A percentile compares a stretch with the other conserved stretches of the same genome.
Conservation (phyloP, 495 filamentous ascomycete genomes). For the Massariosphaeria phaeospora region DNA sequence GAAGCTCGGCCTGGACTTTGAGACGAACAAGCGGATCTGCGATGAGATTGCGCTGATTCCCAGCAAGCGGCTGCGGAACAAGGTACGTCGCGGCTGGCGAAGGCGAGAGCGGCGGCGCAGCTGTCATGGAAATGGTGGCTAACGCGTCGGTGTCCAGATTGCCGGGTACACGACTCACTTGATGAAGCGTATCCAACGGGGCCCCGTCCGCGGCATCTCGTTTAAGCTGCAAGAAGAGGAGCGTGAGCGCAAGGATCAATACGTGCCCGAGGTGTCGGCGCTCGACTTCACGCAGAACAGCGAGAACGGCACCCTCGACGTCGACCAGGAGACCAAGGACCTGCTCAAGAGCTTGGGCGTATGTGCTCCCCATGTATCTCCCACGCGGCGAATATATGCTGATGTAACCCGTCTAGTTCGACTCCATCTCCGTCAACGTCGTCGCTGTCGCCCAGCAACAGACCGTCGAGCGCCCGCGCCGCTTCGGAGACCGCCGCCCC, state of each 20-base stretch:
- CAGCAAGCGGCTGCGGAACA: slow-evolving; percentile 43
- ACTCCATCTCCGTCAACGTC: slow-evolving; percentile 92
- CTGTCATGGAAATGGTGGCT: not conserved
- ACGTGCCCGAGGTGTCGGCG: slow-evolving; percentile 96
- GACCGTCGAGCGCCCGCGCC: slow-evolving; percentile 67
- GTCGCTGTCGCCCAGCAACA: slow-evolving; percentile 85
- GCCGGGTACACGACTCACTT: slow-evolving; percentile 92
- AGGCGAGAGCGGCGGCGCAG: not conserved
- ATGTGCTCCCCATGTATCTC: slow-evolving; percentile 46
- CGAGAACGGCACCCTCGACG: slow-evolving; percentile 87
- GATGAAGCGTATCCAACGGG: slow-evolving; percentile 99
- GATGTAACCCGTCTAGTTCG: slow-evolving; percentile 60
- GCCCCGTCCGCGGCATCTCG: slow-evolving; percentile 98
- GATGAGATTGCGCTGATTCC: slow-evolving; percentile 99
- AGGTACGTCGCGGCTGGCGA: slow-evolving; percentile 2
- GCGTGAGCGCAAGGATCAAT: slow-evolving; percentile 99
- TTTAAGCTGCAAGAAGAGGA: slow-evolving; percentile 99
- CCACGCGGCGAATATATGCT: not conserved
- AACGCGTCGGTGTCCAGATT: slow-evolving; percentile 51
- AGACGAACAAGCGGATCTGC: slow-evolving; percentile 99
- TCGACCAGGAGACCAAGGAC: slow-evolving; percentile 96
- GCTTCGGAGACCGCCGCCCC: slow-evolving; percentile 54
- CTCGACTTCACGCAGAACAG: slow-evolving; percentile 91
- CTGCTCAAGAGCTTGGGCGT: slow-evolving; percentile 96
- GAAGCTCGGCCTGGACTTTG: slow-evolving; percentile 97